Conservation (phyloP, 148 eudicot species). For the Fagopyrum tataricum region DNA sequence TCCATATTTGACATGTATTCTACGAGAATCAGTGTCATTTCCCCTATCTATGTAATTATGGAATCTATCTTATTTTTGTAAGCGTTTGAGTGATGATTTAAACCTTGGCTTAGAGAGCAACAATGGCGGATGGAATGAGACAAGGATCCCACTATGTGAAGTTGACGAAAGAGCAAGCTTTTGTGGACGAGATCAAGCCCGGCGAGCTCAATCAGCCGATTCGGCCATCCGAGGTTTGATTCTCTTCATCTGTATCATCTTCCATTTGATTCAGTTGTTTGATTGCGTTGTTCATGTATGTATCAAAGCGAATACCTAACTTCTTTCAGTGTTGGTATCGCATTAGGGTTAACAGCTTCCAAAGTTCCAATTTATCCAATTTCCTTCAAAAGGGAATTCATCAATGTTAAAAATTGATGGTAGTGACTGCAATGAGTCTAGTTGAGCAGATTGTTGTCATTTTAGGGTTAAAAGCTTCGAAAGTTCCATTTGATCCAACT, state of each 20-base stretch:
- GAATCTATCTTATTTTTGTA: not conserved
- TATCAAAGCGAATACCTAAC: not conserved
- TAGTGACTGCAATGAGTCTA: too few relatives aligned
- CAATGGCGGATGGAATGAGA: slow-evolving; percentile 11
- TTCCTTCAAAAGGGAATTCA: too few relatives aligned
- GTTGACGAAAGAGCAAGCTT: slow-evolving; percentile 8
- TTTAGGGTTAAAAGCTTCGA: too few relatives aligned
- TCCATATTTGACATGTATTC: not conserved
- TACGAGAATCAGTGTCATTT: not conserved
- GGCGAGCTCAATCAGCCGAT: slow-evolving; percentile 97
- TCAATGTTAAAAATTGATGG: too few relatives aligned
- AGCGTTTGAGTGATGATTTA: not conserved
- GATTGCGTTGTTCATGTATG: not conserved
- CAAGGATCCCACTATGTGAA: slow-evolving; percentile 12
- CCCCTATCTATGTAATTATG: not conserved
- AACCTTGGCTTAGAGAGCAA: not conserved
- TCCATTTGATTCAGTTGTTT: not conserved
- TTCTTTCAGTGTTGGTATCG: too few relatives aligned
- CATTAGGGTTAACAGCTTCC: not conserved
- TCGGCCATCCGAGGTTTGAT: slow-evolving; percentile 66
- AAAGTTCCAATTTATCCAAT: too few relatives aligned
- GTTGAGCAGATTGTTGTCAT: too few relatives aligned
- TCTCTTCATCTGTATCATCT: not conserved
- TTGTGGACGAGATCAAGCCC: slow-evolving; percentile 40
- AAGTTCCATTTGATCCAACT: too few relatives aligned